Percentiles rank a stretch among this genome's conserved stretches.
These are phyloP conservation scores for Penicillium ucsense DNA, from an alignment of 495 filamentous ascomycete genomes.

Conservation along the genomic window DNA sequence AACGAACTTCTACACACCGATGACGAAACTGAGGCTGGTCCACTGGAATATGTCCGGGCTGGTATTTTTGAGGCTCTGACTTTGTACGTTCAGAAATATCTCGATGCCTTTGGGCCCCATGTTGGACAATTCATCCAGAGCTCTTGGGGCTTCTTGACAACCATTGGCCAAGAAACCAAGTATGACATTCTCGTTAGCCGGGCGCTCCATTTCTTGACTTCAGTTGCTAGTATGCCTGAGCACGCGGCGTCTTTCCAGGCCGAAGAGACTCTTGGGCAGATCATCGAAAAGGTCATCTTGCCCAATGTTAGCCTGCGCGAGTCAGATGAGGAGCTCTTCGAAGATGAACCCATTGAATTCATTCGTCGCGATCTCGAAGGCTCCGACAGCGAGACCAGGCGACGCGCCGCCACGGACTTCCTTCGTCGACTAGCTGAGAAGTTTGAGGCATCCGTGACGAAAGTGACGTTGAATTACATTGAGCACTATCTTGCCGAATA, in stretches of 20 bases:
- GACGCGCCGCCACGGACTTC: constrained; percentile 90
- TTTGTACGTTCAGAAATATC: constrained; percentile 84
- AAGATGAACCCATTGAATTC: constrained; percentile 98
- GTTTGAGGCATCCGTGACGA: constrained; percentile 76
- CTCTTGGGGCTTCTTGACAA: constrained; percentile 84
- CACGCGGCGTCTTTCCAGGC: constrained; percentile 83
- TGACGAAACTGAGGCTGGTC: constrained; percentile 78
- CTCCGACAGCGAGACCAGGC: constrained; percentile 85
- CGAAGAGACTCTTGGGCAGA: constrained; percentile 60
- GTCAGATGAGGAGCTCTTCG: constrained; percentile 89
- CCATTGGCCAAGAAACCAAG: constrained; percentile 75
- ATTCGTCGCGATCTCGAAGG: constrained; percentile 93
- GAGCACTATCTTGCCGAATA: constrained; percentile 66
- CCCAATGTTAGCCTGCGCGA: constrained; percentile 86
- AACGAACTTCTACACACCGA: constrained; percentile 70
- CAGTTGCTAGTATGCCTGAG: constrained; percentile 62
- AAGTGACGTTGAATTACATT: constrained; percentile 71
- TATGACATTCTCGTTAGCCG: constrained; percentile 94
- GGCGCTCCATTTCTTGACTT: constrained; percentile 86
- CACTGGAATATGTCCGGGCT: constrained; percentile 75
- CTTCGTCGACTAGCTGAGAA: constrained; percentile 75
- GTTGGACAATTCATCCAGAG: constrained; percentile 74
- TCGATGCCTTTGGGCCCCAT: constrained; percentile 77
- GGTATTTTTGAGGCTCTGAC: constrained; percentile 84
- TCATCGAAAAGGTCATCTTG: constrained; percentile 89